Conservation (phyloP, 768 basidiomycete species). For the Lentinus brumalis region DNA sequence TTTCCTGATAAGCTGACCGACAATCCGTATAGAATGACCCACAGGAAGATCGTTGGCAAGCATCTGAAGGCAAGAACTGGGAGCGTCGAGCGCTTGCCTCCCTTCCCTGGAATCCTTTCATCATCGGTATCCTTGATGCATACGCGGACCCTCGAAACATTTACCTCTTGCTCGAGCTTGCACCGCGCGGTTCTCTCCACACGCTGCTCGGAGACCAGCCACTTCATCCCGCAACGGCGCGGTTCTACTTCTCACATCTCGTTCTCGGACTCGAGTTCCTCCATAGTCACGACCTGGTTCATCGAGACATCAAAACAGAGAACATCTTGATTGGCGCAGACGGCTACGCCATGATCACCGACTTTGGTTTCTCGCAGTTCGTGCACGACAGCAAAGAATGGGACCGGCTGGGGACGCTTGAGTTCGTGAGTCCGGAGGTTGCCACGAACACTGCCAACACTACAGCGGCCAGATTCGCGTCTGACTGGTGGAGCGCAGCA, state of each 20-base stretch:
- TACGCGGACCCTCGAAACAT: constrained; percentile 50
- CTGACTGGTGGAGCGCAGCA: constrained; percentile 60
- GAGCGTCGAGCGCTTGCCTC: constrained; percentile 45
- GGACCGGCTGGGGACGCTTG: constrained; percentile 43
- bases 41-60: neutral
- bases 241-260: constrained; percentile 61
- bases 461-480: neutral
- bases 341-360: constrained; percentile 55
- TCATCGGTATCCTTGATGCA: constrained; percentile 45
- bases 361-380: constrained; percentile 46
- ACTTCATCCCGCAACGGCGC: constrained; percentile 35
- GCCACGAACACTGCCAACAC: constrained; percentile 10
- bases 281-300: constrained; percentile 44
- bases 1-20: neutral
- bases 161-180: constrained; percentile 54
- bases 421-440: constrained; percentile 55
- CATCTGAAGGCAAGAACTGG: constrained; percentile 24
- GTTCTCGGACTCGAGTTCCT: constrained; percentile 51
- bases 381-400: constrained; percentile 32
- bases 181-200: constrained; percentile 46
- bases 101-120: constrained; percentile 57
- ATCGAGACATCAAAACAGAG: constrained; percentile 60
- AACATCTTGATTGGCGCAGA: constrained; percentile 58
- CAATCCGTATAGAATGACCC: constrained; percentile 7
- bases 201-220: constrained; percentile 35